These are phyloP conservation scores for Pythium insidiosum DNA, from an alignment of 352 stramenopile genomes.

Conservation along the genomic window DNA sequence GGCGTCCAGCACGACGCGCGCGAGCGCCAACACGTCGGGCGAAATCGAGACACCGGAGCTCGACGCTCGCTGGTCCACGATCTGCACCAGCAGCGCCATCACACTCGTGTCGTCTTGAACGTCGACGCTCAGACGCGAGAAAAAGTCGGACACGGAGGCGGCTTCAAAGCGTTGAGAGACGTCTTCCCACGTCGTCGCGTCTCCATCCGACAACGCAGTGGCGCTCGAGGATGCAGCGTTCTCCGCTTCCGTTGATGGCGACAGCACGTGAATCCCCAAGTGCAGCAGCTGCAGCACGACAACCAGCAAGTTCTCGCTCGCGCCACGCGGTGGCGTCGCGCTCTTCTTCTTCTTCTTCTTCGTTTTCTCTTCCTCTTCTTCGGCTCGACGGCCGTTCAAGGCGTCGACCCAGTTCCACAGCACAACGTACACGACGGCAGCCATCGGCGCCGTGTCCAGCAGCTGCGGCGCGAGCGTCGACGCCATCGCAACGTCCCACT, in stretches of 20 bases:
- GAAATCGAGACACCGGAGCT: no score
- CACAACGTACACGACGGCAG: slow-evolving; percentile 32
- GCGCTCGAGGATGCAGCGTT: neutral
- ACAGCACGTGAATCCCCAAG: slow-evolving; percentile 24
- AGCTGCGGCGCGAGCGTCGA: slow-evolving; percentile 16
- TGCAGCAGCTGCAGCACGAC: slow-evolving; percentile 41
- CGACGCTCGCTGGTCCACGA: no score
- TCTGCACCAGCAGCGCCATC: no score
- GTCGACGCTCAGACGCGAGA: no score
- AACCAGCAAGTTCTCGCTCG: slow-evolving; percentile 55
- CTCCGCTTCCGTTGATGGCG: neutral
- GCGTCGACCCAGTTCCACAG: slow-evolving; percentile 36
- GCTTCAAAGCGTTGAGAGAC: no score
- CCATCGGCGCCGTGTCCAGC: slow-evolving; percentile 37
- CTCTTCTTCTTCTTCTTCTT: slow-evolving; percentile 1
- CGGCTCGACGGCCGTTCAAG: no score
- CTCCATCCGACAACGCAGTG: no score
- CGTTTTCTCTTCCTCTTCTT: slow-evolving; percentile 14
- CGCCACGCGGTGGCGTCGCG: slow-evolving; percentile 6
- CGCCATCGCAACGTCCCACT: slow-evolving; percentile 4
- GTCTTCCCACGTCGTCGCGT: no score
- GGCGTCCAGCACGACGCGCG: no score
- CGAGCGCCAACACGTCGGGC: no score
- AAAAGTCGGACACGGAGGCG: no score
- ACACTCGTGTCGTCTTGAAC: no score